phyloP scores from a whole-genome alignment of 1,139 yeast species.

The Hyphopichia wangnamkhiaoensis region DNA sequence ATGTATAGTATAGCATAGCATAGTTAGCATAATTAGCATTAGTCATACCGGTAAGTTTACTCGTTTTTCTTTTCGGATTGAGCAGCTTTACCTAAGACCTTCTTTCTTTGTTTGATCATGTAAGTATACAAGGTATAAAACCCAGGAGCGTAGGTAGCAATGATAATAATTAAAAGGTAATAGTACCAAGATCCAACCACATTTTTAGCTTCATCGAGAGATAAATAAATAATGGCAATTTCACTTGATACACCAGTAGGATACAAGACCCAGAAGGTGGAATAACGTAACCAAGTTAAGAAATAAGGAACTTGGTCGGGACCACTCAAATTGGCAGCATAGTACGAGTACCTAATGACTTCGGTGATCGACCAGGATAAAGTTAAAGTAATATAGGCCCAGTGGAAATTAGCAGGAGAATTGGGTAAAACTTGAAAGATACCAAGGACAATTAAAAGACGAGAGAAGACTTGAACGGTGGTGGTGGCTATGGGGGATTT shows the following conservation, averaged over 20 bases:
- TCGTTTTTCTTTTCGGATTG: conserved; percentile 19
- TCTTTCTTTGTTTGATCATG: conserved; percentile 85
- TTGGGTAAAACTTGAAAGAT: conserved; percentile 72
- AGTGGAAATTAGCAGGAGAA: conserved; percentile 60
- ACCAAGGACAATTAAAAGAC: conserved; percentile 83
- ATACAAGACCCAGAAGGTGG: conserved; percentile 77
- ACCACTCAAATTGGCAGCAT: conserved; percentile 64
- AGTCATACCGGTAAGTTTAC: too few species aligned
- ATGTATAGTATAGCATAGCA: conserved; percentile 1
- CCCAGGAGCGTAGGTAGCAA: conserved; percentile 80
- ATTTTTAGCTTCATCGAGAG: conserved; percentile 61
- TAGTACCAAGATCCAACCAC: conserved; percentile 55
- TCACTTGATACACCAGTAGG: conserved; percentile 93
- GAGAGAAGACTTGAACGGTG: conserved; percentile 79
- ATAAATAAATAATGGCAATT: conserved; percentile 64
- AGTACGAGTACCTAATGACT: conserved; percentile 82
- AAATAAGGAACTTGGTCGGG: conserved; percentile 59
- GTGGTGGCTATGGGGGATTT: conserved; percentile 85
- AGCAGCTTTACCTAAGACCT: conserved; percentile 48
- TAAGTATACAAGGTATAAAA: conserved; percentile 81
- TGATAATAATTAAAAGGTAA: conserved; percentile 53
- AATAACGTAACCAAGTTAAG: conserved; percentile 77
- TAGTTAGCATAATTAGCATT: neutral
- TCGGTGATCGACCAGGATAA: conserved; percentile 93
- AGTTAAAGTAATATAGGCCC: conserved; percentile 66